Base-by-base conservation (phyloP, 345 rosid genomes). In the Diplotaxis tenuifolia region DNA sequence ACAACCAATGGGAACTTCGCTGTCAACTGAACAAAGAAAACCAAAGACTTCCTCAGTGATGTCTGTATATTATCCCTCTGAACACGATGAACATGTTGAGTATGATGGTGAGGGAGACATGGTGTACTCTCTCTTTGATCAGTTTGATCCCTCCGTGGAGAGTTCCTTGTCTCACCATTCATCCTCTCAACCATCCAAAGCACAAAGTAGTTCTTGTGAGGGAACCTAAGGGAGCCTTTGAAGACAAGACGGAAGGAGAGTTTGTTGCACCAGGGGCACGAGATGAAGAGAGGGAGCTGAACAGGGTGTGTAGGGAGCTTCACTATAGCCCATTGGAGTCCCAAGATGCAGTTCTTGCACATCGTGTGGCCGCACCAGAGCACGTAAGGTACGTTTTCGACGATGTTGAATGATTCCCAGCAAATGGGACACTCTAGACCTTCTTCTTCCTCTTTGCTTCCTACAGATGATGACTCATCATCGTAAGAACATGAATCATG, bases 151-250 rank as follows among this genome's bases (percentile, higher is more conserved):
- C 79, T 79, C 5, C 64, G 36, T n/a, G 73, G 60, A 15, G 87
- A 78, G 77, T 78, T 88, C 4, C 67, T 63, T 67, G 91, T 81
- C 73, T 88, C 91, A 6, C 89, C 91, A 25, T 91, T 94, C 88
- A 84, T 81, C 84, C 91, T 86, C 86, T 94, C 97, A 2, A 91
- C 91, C 97, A 94, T 94, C 98, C 97, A 89, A 25, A 89, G 97
- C 16, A 94, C 70, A 76, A 91, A 88, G 77, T 89, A 94, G 75
- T 94, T 91, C 82, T 94, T 94, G 52, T 81, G 73, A 20, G 98
- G 98, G 72, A 91, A 94, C 69, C 80, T 88, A 9, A 94, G 86
- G 49, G 82, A 81, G 68, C 96, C 95, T 70, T 78, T 87, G 64
- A 86, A 91, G 70, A 94, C 85, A 21, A 91, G 79, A 53, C 95